These are phyloP conservation scores for Postia placenta DNA, from an alignment of 768 basidiomycete species.

Conservation along the genomic window DNA sequence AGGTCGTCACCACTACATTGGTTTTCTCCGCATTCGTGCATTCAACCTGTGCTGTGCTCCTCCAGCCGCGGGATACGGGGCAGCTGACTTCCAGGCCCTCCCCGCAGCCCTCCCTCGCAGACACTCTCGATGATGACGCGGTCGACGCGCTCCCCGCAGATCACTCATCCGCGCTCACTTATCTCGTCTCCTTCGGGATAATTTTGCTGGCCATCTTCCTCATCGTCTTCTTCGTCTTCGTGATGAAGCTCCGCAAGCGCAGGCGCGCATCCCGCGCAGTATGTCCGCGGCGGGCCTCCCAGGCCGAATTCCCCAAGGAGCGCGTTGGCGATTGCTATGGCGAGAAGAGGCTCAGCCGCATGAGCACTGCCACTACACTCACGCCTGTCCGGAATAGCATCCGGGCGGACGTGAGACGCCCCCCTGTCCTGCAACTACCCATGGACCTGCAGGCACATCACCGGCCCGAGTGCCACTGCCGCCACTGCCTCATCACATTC, in stretches of 20 bases:
- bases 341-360: neutral
- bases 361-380: neutral
- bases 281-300: neutral
- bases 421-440: neutral
- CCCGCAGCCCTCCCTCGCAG: neutral
- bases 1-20: neutral
- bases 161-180: neutral
- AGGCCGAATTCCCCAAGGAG: neutral
- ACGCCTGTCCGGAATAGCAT: neutral
- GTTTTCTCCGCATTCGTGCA: neutral
- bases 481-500: neutral
- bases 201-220: neutral
- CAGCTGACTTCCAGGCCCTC: neutral
- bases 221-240: neutral
- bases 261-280: neutral
- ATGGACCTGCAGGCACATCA: neutral
- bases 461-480: neutral
- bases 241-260: neutral
- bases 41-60: neutral
- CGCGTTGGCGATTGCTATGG: neutral
- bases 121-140: neutral
- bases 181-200: constrained; percentile 1
- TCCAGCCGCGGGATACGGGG: neutral
- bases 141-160: neutral
- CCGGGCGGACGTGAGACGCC: neutral